Conservation (phyloP, 169 alveolate genomes). For the Babesia microti region DNA sequence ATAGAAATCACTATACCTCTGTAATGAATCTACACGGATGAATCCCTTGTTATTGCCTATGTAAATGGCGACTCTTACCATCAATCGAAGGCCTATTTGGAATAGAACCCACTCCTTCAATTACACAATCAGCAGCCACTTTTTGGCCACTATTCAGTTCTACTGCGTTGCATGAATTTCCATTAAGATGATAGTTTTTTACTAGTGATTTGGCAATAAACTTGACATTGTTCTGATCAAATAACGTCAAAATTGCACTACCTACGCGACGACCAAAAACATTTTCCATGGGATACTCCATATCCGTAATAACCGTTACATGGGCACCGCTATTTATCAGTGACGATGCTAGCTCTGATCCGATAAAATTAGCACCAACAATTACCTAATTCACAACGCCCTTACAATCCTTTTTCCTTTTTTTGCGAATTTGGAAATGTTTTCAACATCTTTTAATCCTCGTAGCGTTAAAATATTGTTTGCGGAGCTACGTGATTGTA, state of each 20-base stretch:
- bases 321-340: slow-evolving; percentile 48
- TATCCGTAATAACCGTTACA: slow-evolving; percentile 47
- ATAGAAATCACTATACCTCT: too few species aligned
- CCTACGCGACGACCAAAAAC: slow-evolving; percentile 52
- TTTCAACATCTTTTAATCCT: slow-evolving; percentile 33
- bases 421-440: slow-evolving; percentile 29
- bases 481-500: slow-evolving; percentile 7
- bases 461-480: slow-evolving; percentile 49
- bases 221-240: slow-evolving; percentile 41
- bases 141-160: slow-evolving; percentile 40
- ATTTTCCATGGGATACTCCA: slow-evolving; percentile 34
- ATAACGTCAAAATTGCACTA: slow-evolving; percentile 26
- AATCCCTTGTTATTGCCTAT: too few species aligned
- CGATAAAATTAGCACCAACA: slow-evolving; percentile 62
- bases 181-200: slow-evolving; percentile 10
- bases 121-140: slow-evolving; percentile 54
- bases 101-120: slow-evolving; percentile 62
- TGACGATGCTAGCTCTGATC: slow-evolving; percentile 58
- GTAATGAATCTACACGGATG: too few species aligned
- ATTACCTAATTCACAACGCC: slow-evolving; percentile 16
- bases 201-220: slow-evolving; percentile 34
- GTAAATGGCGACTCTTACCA: too few species aligned
- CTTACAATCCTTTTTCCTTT: slow-evolving; percentile 37
- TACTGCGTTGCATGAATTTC: slow-evolving; percentile 8
- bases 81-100: too few species aligned